phyloP scores from a whole-genome alignment of 148 eudicot genomes.

The Vaccinium myrtillus region DNA sequence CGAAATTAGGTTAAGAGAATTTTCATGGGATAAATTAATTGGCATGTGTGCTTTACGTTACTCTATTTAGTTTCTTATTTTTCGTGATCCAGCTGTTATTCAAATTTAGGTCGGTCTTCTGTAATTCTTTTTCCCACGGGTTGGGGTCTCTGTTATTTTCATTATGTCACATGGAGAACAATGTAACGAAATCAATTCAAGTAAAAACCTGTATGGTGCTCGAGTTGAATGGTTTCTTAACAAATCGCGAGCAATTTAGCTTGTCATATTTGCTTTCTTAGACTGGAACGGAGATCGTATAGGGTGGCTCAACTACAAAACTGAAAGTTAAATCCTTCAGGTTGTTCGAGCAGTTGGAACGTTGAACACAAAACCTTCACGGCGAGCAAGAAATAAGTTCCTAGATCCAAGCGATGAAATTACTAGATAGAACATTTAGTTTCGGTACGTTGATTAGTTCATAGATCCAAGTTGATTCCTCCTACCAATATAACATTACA shows the following conservation, averaged over 20 bases:
- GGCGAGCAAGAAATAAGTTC: background rate
- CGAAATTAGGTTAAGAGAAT: background rate
- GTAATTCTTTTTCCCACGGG: background rate
- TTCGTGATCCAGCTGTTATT: background rate
- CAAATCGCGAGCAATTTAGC: background rate
- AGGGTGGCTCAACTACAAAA: background rate
- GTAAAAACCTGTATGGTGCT: background rate
- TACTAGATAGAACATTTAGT: background rate
- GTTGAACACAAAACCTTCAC: background rate
- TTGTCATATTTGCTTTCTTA: background rate
- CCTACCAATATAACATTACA: background rate
- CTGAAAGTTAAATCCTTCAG: no score
- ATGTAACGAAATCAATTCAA: background rate
- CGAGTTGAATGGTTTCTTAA: background rate
- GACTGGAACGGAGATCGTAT: background rate
- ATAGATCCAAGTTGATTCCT: background rate
- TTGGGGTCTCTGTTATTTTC: background rate
- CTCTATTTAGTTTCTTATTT: conserved; percentile 7
- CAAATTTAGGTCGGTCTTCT: conserved; percentile 8
- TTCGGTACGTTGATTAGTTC: background rate
- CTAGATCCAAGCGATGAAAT: background rate
- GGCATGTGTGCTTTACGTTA: background rate
- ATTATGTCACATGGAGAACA: background rate
- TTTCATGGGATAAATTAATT: background rate
- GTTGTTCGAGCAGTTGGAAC: background rate